These are phyloP conservation scores for Cladophialophora chaetospira DNA, from an alignment of 2,329 filamentous ascomycete genomes.

Conservation along the genomic window DNA sequence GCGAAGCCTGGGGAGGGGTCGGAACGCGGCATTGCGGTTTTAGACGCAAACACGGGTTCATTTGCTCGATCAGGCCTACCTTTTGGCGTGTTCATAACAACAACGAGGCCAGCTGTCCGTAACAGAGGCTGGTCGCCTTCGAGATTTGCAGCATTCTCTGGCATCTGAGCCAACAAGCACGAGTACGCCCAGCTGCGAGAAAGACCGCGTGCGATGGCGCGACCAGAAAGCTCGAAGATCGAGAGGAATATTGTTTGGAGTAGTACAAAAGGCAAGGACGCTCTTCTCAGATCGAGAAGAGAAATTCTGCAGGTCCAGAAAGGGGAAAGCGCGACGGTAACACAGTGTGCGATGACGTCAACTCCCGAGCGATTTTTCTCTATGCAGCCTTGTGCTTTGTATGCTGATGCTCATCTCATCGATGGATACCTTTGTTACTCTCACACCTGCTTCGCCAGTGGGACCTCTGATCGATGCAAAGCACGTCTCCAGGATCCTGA, in stretches of 20 bases:
- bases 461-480: too few relatives aligned
- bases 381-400: background rate
- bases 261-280: too few relatives aligned
- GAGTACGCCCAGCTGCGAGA: too few relatives aligned
- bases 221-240: too few relatives aligned
- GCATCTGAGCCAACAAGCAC: slow-evolving; percentile 13
- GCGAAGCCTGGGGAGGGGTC: background rate
- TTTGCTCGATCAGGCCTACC: slow-evolving; percentile 20
- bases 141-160: slow-evolving; percentile 19
- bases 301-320: background rate
- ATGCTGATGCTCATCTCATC: background rate
- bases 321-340: background rate
- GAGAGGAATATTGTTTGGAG: too few relatives aligned
- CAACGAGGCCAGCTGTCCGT: slow-evolving; percentile 28
- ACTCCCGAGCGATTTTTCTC: background rate
- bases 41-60: background rate
- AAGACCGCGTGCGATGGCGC: too few relatives aligned
- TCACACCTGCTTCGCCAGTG: too few relatives aligned
- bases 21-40: background rate
- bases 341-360: slow-evolving; percentile 6
- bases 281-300: too few relatives aligned
- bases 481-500: too few relatives aligned
- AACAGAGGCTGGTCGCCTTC: slow-evolving; percentile 24
- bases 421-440: too few relatives aligned
- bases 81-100: slow-evolving; percentile 34